Percentiles rank a stretch among this genome's conserved stretches.
Evolutionary conservation across 1,139 yeast genomes (phyloP).

Genomic region (Yamadazyma spencermartinsiae): DNA sequence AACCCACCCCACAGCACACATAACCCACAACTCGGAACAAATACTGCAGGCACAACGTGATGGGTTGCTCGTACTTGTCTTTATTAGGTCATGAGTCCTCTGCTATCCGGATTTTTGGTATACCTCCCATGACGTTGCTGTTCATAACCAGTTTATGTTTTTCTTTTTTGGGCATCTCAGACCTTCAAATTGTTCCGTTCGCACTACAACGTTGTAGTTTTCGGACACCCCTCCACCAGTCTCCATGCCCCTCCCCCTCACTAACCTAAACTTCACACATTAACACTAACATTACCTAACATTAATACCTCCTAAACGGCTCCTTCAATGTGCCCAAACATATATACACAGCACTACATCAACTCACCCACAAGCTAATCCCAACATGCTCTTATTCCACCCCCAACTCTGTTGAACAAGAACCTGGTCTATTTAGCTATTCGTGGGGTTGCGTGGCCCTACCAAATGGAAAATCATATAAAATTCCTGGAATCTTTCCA

Average conservation of each 20-base stretch:
- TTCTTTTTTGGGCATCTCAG: neutral
- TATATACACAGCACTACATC: too few species aligned
- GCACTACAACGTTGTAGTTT: neutral
- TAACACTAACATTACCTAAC: too few species aligned
- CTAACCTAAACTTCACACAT: neutral
- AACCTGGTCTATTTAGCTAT: too few species aligned
- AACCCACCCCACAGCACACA: too few species aligned
- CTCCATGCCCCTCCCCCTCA: neutral
- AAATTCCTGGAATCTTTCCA: slow-evolving; percentile 8
- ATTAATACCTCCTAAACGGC: neutral
- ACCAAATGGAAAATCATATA: neutral
- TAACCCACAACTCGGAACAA: too few species aligned
- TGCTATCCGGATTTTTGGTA: neutral
- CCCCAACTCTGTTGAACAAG: too few species aligned
- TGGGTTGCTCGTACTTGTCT: too few species aligned
- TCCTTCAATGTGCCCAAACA: neutral
- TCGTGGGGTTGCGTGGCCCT: neutral
- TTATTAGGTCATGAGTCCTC: neutral
- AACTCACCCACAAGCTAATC: too few species aligned
- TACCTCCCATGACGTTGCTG: too few species aligned
- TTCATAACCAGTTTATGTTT: neutral
- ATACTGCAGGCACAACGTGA: too few species aligned
- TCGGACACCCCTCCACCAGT: neutral
- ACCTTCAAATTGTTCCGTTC: neutral
- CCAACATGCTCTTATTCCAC: neutral